A percentile compares a stretch with the other conserved stretches of the same genome.
Evolutionary conservation across 1,284 basidiomycete genomes (phyloP).

Genomic region (Malassezia furfur): DNA sequence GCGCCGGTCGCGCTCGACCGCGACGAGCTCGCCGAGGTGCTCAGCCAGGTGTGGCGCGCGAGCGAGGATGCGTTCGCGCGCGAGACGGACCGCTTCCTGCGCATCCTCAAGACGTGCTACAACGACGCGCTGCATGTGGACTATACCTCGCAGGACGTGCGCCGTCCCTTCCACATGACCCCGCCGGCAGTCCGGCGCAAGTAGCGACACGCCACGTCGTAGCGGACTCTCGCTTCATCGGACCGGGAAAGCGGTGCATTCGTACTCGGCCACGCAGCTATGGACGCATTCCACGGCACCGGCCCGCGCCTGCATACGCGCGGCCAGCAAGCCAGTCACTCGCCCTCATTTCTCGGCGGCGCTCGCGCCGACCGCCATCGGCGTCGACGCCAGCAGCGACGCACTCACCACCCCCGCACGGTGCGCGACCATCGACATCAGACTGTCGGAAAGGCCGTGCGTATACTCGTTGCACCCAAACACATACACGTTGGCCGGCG

Average conservation of each 20-base stretch:
- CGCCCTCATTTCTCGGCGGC: too few relatives aligned
- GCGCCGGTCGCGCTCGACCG: neutral
- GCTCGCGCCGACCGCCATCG: too few relatives aligned
- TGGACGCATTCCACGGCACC: too few relatives aligned
- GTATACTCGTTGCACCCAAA: conserved; percentile 45
- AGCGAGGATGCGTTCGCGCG: conserved; percentile 1
- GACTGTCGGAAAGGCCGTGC: conserved; percentile 39
- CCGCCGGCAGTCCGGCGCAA: conserved; percentile 14
- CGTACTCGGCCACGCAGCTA: too few relatives aligned
- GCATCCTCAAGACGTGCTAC: conserved; percentile 14
- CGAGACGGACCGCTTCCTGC: conserved; percentile 11
- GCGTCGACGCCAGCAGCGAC: conserved; percentile 44
- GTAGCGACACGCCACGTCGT: neutral
- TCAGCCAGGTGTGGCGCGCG: conserved; percentile 13
- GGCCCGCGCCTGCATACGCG: too few relatives aligned
- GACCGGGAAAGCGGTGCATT: too few relatives aligned
- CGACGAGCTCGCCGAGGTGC: conserved; percentile 16
- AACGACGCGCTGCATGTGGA: conserved; percentile 4
- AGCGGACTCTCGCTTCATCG: too few relatives aligned
- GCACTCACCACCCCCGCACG: conserved; percentile 38
- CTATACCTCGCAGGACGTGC: conserved; percentile 65
- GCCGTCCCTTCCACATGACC: conserved; percentile 18
- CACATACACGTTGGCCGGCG: conserved; percentile 26
- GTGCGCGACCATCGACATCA: conserved; percentile 39
- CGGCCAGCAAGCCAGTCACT: too few relatives aligned